Base-by-base conservation (phyloP, 208 protist genomes). In the Leptomonas seymouri region DNA sequence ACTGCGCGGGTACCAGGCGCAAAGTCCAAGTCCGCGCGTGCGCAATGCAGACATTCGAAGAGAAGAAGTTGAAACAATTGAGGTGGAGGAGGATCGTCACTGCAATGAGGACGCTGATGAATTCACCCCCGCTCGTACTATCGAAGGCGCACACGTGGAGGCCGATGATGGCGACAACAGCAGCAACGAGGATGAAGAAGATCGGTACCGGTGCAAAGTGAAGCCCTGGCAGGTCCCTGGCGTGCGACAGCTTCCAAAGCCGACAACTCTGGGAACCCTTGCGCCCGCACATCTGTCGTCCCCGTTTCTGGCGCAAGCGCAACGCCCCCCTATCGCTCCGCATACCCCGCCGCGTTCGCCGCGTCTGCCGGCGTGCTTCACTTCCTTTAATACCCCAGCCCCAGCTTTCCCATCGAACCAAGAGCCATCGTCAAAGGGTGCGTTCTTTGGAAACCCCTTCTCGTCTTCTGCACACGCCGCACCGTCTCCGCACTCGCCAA, bases 321-420 rank as follows among this genome's bases (percentile, higher is more conserved):
- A 42, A 31, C 21, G 46, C n/a, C 3, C 21, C 3, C 18, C 25
- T 20, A 31, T 20, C 15, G 18, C 60, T 0, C 20, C 60, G 46
- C 28, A 41, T 30, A 53, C 60, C 28, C 60, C 60, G 20, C 48
- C 42, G 5, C 53, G 41, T 42, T 34, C 34, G 27, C 28, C 58
- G 25, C 12, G 39, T 34, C 67, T 53, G 60, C 72, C 65, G 3
- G 39, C 65, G 64, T 53, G 59, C 49, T 51, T 63, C 59, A 57
- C 60, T 0, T 8, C 11, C 31, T 27, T 65, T 9, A 44, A 14
- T 12, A 31, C 56, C 16, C 39, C 56, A 7, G 39, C 39, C 3
- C 56, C 60, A 3, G 1, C 46, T 5, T 45, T 15, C 2, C 7
- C 39, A n/a, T 14, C 25, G 21, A 3, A 6, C 27, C 39, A 15